Evolutionary conservation across 805 yeast species (phyloP), one percentile per base, ranked within the genome.

Genomic region (Saccharomycopsis selenospora): DNA sequence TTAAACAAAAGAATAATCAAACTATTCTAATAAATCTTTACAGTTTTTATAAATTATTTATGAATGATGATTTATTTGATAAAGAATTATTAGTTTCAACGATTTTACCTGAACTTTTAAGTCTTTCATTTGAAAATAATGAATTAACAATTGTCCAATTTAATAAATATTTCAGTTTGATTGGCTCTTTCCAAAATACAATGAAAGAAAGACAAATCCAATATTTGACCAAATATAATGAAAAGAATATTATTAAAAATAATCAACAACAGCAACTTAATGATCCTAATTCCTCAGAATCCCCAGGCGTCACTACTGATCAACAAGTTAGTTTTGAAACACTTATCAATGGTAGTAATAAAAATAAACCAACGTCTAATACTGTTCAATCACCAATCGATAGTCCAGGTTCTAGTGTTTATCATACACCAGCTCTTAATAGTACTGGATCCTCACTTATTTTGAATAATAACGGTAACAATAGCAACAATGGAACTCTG

Each of bases 1-100:
- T 87, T 73, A 87, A 87, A 25, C 51, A 61, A 82, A 93, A 24
- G 69, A 93, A 52, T 90, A 85, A 57, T 73, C 85, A 13, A 66
- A 78, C 40, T 79, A 86, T 36, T 72, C 85, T 40, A 60, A 69
- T 56, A 68, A 75, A 23, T 68, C 79, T 3, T 57, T 80, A 25
- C 59, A 59, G 11, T 67, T 79, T 4, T 74, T 76, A 56, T 56
- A 58, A 13, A 51, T 64, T 1, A 45, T 62, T 4, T 63, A 66
- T 2, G 56, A 55, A 18, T 10, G 51, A 49, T 23, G 47, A 44
- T 23, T 61, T 74, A 8, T 67, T 79, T 17, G 73, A 68, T 20
- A 72, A 77, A 38, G 80, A 76, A 41, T 62, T 62, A 1, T 63
- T 76, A 14, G 72, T 85, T n/a, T 70, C 70, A n/a, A 69, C 70